These are phyloP conservation scores for Fomitopsis pinicola DNA, from an alignment of 1,284 basidiomycete genomes.

Conservation along the genomic window DNA sequence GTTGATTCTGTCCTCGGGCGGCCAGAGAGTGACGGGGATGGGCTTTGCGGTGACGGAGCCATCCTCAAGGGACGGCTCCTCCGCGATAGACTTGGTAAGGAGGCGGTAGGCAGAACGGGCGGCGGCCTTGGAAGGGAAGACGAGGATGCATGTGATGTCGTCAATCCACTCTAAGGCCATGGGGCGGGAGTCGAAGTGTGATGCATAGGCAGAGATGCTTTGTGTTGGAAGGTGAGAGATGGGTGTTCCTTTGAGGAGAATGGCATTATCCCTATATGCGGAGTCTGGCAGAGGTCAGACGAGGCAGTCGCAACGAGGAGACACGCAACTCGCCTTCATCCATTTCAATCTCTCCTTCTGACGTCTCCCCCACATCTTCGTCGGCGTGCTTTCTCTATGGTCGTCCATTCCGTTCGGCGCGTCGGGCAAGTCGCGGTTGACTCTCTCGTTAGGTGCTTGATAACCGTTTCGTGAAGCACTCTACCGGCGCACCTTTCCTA, in stretches of 20 bases:
- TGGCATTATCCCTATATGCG: constrained; percentile 58
- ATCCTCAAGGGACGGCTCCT: constrained; percentile 45
- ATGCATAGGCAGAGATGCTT: constrained; percentile 72
- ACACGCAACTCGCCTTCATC: constrained; percentile 32
- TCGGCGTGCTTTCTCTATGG: constrained; percentile 54
- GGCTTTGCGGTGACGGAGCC: constrained; percentile 59
- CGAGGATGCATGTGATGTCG: constrained; percentile 72
- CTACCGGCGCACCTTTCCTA: constrained; percentile 67
- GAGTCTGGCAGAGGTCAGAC: constrained; percentile 15
- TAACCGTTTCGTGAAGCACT: constrained; percentile 27
- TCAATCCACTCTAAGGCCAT: constrained; percentile 76
- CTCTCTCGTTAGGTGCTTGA: constrained; percentile 45
- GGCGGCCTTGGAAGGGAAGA: constrained; percentile 52
- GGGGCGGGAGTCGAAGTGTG: constrained; percentile 65
- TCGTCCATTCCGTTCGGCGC: constrained; percentile 12
- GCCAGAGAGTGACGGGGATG: constrained; percentile 69
- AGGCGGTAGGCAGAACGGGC: constrained; percentile 48
- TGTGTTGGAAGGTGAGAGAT: constrained; percentile 67
- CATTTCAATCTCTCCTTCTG: constrained; percentile 40
- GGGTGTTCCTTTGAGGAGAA: constrained; percentile 65
- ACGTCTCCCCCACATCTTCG: constrained; percentile 32
- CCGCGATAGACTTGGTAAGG: constrained; percentile 46
- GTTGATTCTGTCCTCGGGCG: constrained; percentile 71
- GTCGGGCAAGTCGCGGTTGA: constrained; percentile 20
- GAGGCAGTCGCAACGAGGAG: constrained; percentile 2